These are phyloP conservation scores for Trichosporon sp. DNA, from an alignment of 1,284 basidiomycete genomes.

Conservation along the genomic window DNA sequence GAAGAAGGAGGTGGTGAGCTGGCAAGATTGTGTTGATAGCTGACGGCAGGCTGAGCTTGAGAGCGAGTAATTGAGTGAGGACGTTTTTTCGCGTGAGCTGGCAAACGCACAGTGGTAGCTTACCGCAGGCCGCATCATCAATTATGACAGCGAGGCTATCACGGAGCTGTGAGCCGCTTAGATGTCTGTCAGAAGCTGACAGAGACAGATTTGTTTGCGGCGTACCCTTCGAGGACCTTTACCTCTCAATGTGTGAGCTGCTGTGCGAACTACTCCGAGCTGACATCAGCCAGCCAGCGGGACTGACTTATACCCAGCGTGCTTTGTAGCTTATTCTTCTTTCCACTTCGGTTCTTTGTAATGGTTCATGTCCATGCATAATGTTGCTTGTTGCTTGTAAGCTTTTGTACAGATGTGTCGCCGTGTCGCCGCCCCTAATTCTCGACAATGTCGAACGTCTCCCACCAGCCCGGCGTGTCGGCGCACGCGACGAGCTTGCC, in stretches of 20 bases:
- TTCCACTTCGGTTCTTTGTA: background rate
- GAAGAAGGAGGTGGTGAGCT: background rate
- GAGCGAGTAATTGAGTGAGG: background rate
- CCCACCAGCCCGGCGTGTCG: slow-evolving; percentile 16
- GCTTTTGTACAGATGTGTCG: background rate
- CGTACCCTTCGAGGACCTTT: no score
- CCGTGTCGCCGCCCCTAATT: background rate
- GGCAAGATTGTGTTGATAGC: background rate
- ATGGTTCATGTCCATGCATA: background rate
- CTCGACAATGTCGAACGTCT: slow-evolving; percentile 16
- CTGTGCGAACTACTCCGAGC: background rate
- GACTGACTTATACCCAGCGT: background rate
- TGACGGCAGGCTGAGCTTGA: background rate
- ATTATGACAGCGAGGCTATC: no score
- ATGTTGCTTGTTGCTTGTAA: background rate
- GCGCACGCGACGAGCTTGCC: slow-evolving; percentile 4
- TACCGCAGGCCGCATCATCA: no score
- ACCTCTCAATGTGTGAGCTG: background rate
- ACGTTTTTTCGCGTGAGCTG: background rate
- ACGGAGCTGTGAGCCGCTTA: no score
- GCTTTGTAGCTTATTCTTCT: background rate
- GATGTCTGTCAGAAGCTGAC: no score
- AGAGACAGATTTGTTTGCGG: no score
- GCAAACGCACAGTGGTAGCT: no score
- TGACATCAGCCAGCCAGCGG: background rate